These are phyloP conservation scores for Massarina eburnea DNA, from an alignment of 2,329 filamentous ascomycete genomes.

Conservation along the genomic window DNA sequence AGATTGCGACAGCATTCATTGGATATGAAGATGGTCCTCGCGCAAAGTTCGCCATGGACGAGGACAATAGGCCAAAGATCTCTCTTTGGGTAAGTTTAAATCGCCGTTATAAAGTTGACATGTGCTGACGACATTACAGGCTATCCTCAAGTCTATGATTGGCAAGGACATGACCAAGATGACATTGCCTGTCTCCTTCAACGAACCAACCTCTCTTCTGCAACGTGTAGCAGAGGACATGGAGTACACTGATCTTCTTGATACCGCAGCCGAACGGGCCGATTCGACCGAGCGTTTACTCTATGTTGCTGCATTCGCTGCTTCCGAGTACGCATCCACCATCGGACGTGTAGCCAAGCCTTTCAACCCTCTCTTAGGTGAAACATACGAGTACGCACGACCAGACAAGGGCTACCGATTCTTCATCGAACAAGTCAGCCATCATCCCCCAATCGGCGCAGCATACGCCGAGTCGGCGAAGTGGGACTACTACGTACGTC, in stretches of 20 bases:
- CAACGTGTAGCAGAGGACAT: conserved; percentile 96
- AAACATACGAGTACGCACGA: conserved; percentile 94
- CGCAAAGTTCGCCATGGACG: conserved; percentile 80
- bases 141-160: conserved; percentile 98
- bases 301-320: conserved; percentile 93
- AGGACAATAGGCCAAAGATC: conserved; percentile 89
- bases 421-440: conserved; percentile 97
- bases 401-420: conserved; percentile 98
- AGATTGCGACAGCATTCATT: conserved; percentile 76
- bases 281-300: conserved; percentile 91
- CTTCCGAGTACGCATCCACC: conserved; percentile 94
- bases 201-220: conserved; percentile 92
- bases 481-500: conserved; percentile 82
- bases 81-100: conserved; percentile 79
- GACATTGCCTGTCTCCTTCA: conserved; percentile 97
- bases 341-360: conserved; percentile 97
- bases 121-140: conserved; percentile 54
- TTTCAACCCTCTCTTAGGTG: conserved; percentile 93
- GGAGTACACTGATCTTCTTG: conserved; percentile 93
- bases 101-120: not conserved
- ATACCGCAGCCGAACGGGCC: conserved; percentile 78
- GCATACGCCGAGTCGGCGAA: conserved; percentile 88
- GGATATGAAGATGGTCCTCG: conserved; percentile 92
- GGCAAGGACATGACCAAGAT: conserved; percentile 99
- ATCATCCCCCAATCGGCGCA: conserved; percentile 92